phyloP scores from a whole-genome alignment of 2,329 filamentous ascomycete genomes.

The Cladosporium phlei region DNA sequence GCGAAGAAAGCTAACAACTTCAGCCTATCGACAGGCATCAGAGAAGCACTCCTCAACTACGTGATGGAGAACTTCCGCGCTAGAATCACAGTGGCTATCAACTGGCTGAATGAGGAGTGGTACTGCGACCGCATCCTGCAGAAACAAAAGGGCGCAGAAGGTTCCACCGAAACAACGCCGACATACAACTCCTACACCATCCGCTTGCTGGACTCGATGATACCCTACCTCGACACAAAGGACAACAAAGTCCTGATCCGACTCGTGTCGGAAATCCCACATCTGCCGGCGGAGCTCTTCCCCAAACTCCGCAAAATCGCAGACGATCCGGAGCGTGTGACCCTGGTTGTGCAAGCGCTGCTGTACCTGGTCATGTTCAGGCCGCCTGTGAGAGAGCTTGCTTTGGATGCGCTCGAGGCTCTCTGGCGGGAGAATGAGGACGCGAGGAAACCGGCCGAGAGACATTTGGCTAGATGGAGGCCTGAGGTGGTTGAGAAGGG shows the following conservation, averaged over 20 bases:
- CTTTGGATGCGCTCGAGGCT: constrained; percentile 54
- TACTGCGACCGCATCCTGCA: constrained; percentile 73
- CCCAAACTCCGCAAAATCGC: constrained; percentile 63
- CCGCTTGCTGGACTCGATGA: constrained; percentile 73
- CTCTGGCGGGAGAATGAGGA: constrained; percentile 52
- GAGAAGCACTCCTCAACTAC: constrained; percentile 77
- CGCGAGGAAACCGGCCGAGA: constrained; percentile 46
- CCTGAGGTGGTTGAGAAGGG: constrained; percentile 42
- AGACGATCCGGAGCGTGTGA: constrained; percentile 59
- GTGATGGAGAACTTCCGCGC: constrained; percentile 87
- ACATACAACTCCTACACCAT: constrained; percentile 27
- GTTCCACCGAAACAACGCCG: constrained; percentile 18
- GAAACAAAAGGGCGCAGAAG: constrained; percentile 26
- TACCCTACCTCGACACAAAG: constrained; percentile 84
- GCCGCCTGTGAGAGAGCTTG: constrained; percentile 55
- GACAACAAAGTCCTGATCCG: constrained; percentile 80
- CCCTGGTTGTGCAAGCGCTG: constrained; percentile 53
- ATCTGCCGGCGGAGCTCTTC: constrained; percentile 67
- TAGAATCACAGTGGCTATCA: constrained; percentile 83
- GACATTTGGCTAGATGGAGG: constrained; percentile 53
- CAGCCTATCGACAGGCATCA: constrained; percentile 64
- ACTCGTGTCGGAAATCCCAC: constrained; percentile 86
- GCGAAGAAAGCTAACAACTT: constrained; percentile 33
- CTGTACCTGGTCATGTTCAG: constrained; percentile 56
- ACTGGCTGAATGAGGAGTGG: constrained; percentile 97